Evolutionary conservation across 1,139 yeast genomes (phyloP).

Genomic region (Sugiyamaella paludigena): DNA sequence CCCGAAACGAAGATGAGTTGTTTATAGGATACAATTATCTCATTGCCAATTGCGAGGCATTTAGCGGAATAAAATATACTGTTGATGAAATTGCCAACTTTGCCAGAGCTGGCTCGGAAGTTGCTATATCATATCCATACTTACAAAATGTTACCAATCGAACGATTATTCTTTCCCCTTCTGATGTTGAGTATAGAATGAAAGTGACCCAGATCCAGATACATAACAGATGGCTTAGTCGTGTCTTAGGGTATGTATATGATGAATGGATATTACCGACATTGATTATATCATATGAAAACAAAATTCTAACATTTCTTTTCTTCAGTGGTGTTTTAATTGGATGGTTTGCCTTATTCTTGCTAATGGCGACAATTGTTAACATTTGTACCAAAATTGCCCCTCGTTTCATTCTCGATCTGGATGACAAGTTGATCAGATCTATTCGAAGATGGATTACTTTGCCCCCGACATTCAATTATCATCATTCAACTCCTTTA

Average conservation of each 20-base stretch:
- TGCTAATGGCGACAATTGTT: constrained; percentile 6
- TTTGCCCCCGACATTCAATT: constrained; percentile 49
- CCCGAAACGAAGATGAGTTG: constrained; percentile 1
- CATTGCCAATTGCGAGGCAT: not conserved
- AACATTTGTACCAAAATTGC: constrained; percentile 2
- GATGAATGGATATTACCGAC: too few relatives aligned
- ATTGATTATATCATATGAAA: not conserved
- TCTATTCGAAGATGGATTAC: constrained; percentile 43
- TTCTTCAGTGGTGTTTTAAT: constrained; percentile 6
- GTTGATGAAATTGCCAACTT: constrained; percentile 11
- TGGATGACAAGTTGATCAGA: constrained; percentile 3
- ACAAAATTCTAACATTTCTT: not conserved
- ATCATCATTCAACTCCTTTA: constrained; percentile 45
- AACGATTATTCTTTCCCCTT: constrained; percentile 6
- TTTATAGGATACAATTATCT: constrained; percentile 4
- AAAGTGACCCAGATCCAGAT: constrained; percentile 1
- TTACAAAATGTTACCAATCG: constrained; percentile 2
- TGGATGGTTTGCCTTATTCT: constrained; percentile 9
- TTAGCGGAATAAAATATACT: not conserved
- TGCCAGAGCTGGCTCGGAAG: constrained; percentile 1
- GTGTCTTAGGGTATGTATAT: constrained; percentile 11
- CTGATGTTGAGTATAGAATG: constrained; percentile 5
- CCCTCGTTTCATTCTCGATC: constrained; percentile 1
- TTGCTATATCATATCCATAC: not conserved
- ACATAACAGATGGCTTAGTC: constrained; percentile 7